These are phyloP conservation scores for Plenodomus lindquistii DNA, from an alignment of 2,329 filamentous ascomycete genomes.

Conservation along the genomic window DNA sequence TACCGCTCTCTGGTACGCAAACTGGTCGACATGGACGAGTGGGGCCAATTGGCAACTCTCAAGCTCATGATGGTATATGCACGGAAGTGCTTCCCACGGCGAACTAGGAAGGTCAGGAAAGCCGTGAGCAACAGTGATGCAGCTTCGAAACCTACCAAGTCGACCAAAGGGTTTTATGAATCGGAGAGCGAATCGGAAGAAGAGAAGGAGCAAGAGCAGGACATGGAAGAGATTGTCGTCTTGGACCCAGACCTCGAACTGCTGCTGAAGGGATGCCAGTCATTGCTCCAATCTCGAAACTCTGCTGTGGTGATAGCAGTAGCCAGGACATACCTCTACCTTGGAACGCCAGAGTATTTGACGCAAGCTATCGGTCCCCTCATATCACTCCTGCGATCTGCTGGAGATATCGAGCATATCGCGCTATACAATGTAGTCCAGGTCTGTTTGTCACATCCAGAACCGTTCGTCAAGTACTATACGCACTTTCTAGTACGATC, in stretches of 20 bases:
- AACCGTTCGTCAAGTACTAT: conserved; percentile 83
- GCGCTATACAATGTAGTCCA: conserved; percentile 93
- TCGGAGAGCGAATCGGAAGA: conserved; percentile 44
- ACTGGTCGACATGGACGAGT: conserved; percentile 98
- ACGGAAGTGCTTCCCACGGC: conserved; percentile 81
- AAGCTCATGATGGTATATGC: conserved; percentile 83
- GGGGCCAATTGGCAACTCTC: conserved; percentile 86
- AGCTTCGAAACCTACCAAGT: conserved; percentile 42
- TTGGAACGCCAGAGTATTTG: conserved; percentile 79
- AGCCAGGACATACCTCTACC: conserved; percentile 78
- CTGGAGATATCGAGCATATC: conserved; percentile 85
- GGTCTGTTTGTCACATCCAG: conserved; percentile 77
- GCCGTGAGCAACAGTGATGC: conserved; percentile 45
- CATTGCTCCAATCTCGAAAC: conserved; percentile 90
- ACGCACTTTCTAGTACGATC: conserved; percentile 87
- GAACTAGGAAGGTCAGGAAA: conserved; percentile 62
- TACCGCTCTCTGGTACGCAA: conserved; percentile 86
- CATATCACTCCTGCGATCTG: conserved; percentile 79
- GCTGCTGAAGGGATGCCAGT: conserved; percentile 76
- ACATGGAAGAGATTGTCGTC: conserved; percentile 61
- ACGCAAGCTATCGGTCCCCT: conserved; percentile 78
- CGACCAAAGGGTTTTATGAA: conserved; percentile 78
- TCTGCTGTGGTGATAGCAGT: conserved; percentile 90
- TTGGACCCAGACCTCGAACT: conserved; percentile 83
- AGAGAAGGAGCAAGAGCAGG: conserved; percentile 50